Conservation (phyloP, 108 stramenopile species). For the Discostella stelligeroides region DNA sequence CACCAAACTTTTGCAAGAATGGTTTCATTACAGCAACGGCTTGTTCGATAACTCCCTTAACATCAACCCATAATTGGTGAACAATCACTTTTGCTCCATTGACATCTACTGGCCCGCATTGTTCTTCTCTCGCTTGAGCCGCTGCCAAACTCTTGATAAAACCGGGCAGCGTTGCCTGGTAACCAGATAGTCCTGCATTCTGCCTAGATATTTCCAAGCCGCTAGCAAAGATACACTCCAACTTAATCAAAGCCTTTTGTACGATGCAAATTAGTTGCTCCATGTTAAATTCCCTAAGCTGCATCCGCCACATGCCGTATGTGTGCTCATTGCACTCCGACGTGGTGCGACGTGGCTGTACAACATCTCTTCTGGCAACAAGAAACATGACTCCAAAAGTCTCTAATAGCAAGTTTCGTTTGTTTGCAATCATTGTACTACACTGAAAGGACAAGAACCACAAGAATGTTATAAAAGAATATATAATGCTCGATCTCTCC, state of each 20-base stretch:
- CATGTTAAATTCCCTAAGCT: slow-evolving; percentile 24
- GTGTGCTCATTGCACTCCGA: slow-evolving; percentile 35
- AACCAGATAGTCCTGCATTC: slow-evolving; percentile 3
- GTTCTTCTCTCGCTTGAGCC: neutral
- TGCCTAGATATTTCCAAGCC: neutral
- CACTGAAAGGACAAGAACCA: slow-evolving; percentile 6
- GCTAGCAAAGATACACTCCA: slow-evolving; percentile 21
- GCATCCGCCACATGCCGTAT: slow-evolving; percentile 18
- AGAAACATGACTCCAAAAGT: slow-evolving; percentile 20
- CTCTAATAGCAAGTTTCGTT: slow-evolving; percentile 19
- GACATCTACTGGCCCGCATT: neutral
- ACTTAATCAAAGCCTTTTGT: slow-evolving; percentile 11
- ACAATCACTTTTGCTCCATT: neutral
- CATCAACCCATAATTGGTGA: slow-evolving; percentile 22
- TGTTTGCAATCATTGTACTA: slow-evolving; percentile 19
- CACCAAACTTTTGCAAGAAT: slow-evolving; percentile 24
- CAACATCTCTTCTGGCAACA: slow-evolving; percentile 16
- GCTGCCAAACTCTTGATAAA: slow-evolving; percentile 7
- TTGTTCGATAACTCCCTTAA: slow-evolving; percentile 12
- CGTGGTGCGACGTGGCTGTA: slow-evolving; percentile 10
- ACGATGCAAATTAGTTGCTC: slow-evolving; percentile 27
- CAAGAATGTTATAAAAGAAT: neutral
- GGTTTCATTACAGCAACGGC: slow-evolving; percentile 1
- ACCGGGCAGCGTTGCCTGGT: slow-evolving; percentile 14
- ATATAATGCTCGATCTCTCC: slow-evolving; percentile 17